These are phyloP conservation scores for Tuber indicum DNA, from an alignment of 495 filamentous ascomycete species.

Conservation along the genomic window DNA sequence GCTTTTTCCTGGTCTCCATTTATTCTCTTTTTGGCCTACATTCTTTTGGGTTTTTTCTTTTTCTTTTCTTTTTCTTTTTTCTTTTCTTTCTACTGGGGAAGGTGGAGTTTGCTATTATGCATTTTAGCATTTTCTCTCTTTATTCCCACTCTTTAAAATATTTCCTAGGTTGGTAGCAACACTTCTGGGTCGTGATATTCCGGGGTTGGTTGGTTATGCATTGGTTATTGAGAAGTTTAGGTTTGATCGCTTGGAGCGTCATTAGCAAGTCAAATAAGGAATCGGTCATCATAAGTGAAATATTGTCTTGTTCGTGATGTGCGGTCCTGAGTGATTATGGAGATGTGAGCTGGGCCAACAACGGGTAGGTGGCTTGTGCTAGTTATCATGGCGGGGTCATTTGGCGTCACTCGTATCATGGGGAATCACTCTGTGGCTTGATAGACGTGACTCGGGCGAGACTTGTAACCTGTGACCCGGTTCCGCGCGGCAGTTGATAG, in stretches of 20 bases:
- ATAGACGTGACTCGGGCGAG: background rate
- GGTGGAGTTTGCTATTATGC: background rate
- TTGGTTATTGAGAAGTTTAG: background rate
- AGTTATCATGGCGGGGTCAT: background rate
- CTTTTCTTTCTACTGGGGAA: slow-evolving; percentile 17
- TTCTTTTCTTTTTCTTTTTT: slow-evolving; percentile 8
- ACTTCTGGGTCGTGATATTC: background rate
- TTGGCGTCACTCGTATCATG: background rate
- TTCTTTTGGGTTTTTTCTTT: background rate
- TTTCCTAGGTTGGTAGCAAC: background rate
- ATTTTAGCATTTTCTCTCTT: slow-evolving; percentile 3
- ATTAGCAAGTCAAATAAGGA: background rate
- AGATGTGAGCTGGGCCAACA: background rate
- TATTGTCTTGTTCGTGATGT: background rate
- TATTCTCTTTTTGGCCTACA: background rate
- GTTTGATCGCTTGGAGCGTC: background rate
- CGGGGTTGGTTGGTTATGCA: background rate
- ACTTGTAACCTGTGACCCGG: background rate
- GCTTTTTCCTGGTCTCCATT: slow-evolving; percentile 2
- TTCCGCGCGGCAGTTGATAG: background rate
- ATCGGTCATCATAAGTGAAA: background rate
- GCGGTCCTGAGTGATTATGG: background rate
- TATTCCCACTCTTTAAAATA: background rate
- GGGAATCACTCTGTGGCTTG: background rate
- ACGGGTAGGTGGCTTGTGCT: background rate